These are phyloP conservation scores for Crucihimalaya himalaica DNA, from an alignment of 345 rosid genomes.

Conservation along the genomic window DNA sequence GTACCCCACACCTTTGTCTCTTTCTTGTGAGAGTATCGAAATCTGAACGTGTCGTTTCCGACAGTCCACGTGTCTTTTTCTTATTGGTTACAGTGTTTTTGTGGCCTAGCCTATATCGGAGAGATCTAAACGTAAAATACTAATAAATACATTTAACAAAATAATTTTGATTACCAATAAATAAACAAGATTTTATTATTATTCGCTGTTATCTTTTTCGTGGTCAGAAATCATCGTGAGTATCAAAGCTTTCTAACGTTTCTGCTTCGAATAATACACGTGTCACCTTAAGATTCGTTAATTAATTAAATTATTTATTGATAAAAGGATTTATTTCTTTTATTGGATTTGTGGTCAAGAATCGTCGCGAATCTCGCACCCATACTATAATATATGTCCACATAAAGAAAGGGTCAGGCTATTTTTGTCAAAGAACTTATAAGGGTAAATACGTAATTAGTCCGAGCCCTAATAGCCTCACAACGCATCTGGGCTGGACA, in stretches of 20 bases:
- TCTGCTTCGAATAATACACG: background rate
- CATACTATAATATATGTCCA: background rate
- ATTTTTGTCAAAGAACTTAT: background rate
- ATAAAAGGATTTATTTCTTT: constrained; percentile 5
- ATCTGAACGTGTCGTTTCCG: background rate
- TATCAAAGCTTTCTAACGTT: background rate
- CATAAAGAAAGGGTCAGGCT: constrained; percentile 6
- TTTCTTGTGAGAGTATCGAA: constrained; percentile 36
- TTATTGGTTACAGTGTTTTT: background rate
- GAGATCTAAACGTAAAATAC: background rate
- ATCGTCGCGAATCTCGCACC: constrained; percentile 32
- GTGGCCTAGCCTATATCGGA: constrained; percentile 19
- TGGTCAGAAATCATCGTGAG: constrained; percentile 27
- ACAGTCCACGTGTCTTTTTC: background rate
- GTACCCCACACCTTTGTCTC: constrained; percentile 25
- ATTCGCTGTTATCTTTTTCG: constrained; percentile 11
- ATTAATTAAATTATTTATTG: background rate
- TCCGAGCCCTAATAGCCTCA: constrained; percentile 31
- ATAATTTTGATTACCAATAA: background rate
- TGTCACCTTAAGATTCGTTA: background rate
- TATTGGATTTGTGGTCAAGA: constrained; percentile 24
- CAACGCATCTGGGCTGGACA: constrained; percentile 13
- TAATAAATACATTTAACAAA: background rate
- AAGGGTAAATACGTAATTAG: background rate
- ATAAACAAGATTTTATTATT: background rate